Base-by-base conservation (phyloP, 345 rosid species). In the Pugionium cornutum region DNA sequence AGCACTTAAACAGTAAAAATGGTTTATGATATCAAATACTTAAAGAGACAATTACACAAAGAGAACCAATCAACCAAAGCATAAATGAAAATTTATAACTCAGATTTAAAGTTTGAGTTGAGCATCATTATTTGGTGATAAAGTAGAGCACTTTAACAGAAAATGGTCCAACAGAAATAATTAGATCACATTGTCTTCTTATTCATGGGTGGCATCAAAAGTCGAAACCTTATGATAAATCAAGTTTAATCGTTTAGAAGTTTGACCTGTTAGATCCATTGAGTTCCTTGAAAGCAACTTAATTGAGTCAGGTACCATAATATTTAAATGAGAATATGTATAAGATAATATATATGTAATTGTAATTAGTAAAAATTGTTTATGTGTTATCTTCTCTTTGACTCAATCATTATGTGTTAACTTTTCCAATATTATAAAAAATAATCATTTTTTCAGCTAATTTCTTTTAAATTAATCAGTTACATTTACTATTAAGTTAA, bases 121-220 rank as follows among this genome's bases (percentile, higher is more conserved):
- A 64, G 33, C 42, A 52, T 31, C 26, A 7, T 26, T 9, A 57
- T 36, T 40, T 56, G 65, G 70, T 57, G 10, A 41, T 41, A 65
- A 57, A 65, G 70, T 5, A 6, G 40, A 70, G 8, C 62, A 41
- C 53, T 55, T 56, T 56, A 41, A 40, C 18, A 18, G 52, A 25
- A 50, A 51, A 50, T 55, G 66, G 54, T 34, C 59, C 65, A 57
- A 26, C 51, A 42, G 9, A 28, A 70, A 72, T 72, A 64, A 64
- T 64, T 49, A 63, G 59, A 32, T 57, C 40, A 33, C 53, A 26
- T 58, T 64, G 66, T 72, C 76, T 56, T 18, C 18, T 55, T 42
- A 58, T 51, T 58, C 55, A 64, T 56, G 33, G 47, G 35, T 71
- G 58, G 52, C 58, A 58, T 46, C 70, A 64, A 33, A 49, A 57